These are phyloP conservation scores for Mycena vitilis DNA, from an alignment of 768 basidiomycete genomes.

Conservation along the genomic window DNA sequence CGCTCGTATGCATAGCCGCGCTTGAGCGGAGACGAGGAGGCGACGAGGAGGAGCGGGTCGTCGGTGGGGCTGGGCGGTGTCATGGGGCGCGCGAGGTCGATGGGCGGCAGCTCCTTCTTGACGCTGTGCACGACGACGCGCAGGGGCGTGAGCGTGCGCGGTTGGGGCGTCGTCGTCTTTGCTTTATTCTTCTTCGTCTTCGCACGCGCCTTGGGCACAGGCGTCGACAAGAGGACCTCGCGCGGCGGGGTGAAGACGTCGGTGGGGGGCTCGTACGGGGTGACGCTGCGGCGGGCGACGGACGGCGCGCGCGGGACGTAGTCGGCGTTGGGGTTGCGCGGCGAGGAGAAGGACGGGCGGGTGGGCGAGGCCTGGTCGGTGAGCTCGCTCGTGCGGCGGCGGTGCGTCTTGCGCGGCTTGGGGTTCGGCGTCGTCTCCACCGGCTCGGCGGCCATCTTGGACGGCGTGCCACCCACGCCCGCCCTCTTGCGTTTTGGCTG, in stretches of 20 bases:
- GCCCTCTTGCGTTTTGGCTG: slow-evolving; percentile 55
- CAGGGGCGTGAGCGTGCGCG: slow-evolving; percentile 24
- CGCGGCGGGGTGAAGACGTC: slow-evolving; percentile 81
- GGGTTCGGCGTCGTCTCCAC: slow-evolving; percentile 67
- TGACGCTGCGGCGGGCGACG: slow-evolving; percentile 49
- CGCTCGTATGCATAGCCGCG: slow-evolving; percentile 18
- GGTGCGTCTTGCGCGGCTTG: slow-evolving; percentile 63
- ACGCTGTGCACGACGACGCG: slow-evolving; percentile 42
- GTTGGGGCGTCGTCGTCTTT: slow-evolving; percentile 36
- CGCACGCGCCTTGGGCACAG: neutral
- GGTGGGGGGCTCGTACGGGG: slow-evolving; percentile 75
- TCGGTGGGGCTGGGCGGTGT: slow-evolving; percentile 82
- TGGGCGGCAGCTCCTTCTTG: slow-evolving; percentile 75
- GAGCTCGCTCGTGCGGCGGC: slow-evolving; percentile 17
- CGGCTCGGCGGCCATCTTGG: slow-evolving; percentile 41
- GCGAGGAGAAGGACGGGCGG: slow-evolving; percentile 3
- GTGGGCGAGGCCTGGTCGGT: slow-evolving; percentile 28
- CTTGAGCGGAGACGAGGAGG: slow-evolving; percentile 41
- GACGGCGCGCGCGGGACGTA: slow-evolving; percentile 50
- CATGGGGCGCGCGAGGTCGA: slow-evolving; percentile 67
- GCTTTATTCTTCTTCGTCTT: neutral
- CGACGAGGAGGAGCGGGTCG: slow-evolving; percentile 74
- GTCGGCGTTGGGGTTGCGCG: slow-evolving; percentile 60
- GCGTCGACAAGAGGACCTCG: slow-evolving; percentile 58
- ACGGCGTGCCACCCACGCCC: slow-evolving; percentile 31